Evolutionary conservation across 2,329 filamentous ascomycete species (phyloP).

Genomic region (Aulographum hederae): DNA sequence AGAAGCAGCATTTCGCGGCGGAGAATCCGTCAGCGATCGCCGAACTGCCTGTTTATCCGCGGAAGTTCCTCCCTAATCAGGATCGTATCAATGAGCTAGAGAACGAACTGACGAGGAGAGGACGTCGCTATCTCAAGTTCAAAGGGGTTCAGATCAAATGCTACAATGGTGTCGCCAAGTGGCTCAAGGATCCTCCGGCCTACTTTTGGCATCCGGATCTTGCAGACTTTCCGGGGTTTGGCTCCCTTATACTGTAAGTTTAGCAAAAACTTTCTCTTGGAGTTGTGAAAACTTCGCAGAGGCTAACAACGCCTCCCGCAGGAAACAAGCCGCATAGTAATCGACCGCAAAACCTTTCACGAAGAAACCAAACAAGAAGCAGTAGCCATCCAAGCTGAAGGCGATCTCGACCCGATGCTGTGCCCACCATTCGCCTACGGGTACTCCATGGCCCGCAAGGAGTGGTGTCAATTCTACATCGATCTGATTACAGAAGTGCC

Average conservation of each 20-base stretch:
- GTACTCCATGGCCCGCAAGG: slow-evolving; percentile 16
- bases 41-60: no score
- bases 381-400: slow-evolving; percentile 1
- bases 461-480: slow-evolving; percentile 18
- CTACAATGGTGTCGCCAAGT: slow-evolving; percentile 9
- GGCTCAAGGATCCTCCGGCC: slow-evolving; percentile 9
- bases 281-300: no score
- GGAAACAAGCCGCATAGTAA: slow-evolving; percentile 9
- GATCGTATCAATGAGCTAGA: no score
- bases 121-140: slow-evolving; percentile 7
- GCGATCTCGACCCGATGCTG: slow-evolving; percentile 10
- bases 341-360: slow-evolving; percentile 12
- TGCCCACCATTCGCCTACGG: slow-evolving; percentile 16
- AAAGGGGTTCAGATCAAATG: slow-evolving; percentile 5
- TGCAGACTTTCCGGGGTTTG: slow-evolving; percentile 6
- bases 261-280: no score
- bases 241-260: slow-evolving; percentile 7
- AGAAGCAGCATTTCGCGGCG: slow-evolving; percentile 6
- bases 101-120: slow-evolving; percentile 6
- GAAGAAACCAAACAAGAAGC: no score
- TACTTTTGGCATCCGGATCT: slow-evolving; percentile 7
- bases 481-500: slow-evolving; percentile 12
- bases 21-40: slow-evolving; percentile 4
- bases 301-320: no score
- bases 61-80: no score